phyloP scores from a whole-genome alignment of 2,329 filamentous ascomycete genomes.

The Chaetomiaceae sp. region DNA sequence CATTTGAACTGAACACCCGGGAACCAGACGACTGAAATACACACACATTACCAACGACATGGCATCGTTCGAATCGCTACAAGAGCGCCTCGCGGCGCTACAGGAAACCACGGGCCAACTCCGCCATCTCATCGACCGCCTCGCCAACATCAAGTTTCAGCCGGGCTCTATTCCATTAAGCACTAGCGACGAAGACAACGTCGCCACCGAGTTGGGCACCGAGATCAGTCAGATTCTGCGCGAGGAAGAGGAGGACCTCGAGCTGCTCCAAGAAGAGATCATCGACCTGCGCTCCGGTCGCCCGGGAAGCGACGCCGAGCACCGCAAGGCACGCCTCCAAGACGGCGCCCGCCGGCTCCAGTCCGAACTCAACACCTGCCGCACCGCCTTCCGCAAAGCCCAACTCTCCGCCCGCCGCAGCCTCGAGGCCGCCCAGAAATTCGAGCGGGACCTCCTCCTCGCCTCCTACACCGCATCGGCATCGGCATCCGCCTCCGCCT shows the following conservation, averaged over 20 bases:
- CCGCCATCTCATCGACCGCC: slow-evolving; percentile 54
- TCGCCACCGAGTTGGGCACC: slow-evolving; percentile 66
- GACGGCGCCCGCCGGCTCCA: slow-evolving; percentile 63
- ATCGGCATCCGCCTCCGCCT: slow-evolving; percentile 29
- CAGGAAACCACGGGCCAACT: slow-evolving; percentile 60
- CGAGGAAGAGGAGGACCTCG: slow-evolving; percentile 77
- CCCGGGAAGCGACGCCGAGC: slow-evolving; percentile 51
- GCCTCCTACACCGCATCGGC: slow-evolving; percentile 49
- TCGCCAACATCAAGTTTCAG: slow-evolving; percentile 55
- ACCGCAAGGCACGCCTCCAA: slow-evolving; percentile 61
- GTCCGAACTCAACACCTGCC: slow-evolving; percentile 62
- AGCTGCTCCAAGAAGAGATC: slow-evolving; percentile 73
- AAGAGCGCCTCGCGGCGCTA: slow-evolving; percentile 55
- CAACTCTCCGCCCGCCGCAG: slow-evolving; percentile 74
- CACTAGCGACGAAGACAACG: slow-evolving; percentile 45
- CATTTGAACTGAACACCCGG: background rate
- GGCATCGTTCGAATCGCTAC: slow-evolving; percentile 54
- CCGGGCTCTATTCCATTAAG: slow-evolving; percentile 53
- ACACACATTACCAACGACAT: no score
- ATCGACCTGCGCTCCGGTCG: slow-evolving; percentile 58
- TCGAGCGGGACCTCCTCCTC: slow-evolving; percentile 73
- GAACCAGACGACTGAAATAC: no score
- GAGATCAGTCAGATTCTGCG: slow-evolving; percentile 78
- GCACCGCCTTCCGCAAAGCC: slow-evolving; percentile 73
- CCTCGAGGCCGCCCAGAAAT: slow-evolving; percentile 66